Base-by-base conservation (phyloP, 352 stramenopile genomes). In the Thraustotheca clavata region DNA sequence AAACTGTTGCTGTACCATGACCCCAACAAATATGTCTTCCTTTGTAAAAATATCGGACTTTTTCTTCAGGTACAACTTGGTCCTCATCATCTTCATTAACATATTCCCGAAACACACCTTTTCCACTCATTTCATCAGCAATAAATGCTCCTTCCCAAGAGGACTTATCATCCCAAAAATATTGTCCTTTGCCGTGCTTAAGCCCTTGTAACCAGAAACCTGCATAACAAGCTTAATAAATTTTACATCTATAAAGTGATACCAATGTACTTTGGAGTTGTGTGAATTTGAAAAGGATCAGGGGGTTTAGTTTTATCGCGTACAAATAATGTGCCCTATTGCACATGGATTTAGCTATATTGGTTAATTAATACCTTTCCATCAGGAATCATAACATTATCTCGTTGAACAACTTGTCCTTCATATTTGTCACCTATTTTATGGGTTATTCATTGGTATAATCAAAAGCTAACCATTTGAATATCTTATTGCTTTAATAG, bases 1-100 rank as follows among this genome's bases (percentile, higher is more conserved):
- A 43, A 43, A 16, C 16, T 43, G 38, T 20, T 43, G 22, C 36
- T 34, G 5, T 22, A 62, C 55, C 55, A 27, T 86, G 71, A 14
- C 76, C 77, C 80, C 80, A 89, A 60, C 80, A 89, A 2, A 89
- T 71, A 50, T 89, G 80, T 29, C 79, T 69, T 7, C 80, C 83
- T 0, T 69, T 69, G 49, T 84, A 63, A 54, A 83, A 87, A 70
- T 83, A 89, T 9, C 80, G 80, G 40, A 80, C 67, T 31, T 62
- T 67, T 34, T 76, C 55, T 33, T 43, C 22, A 34, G 71, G 59
- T 6, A 40, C 48, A 4, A 40, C 20, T 3, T 14, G 31, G 32
- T 65, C 55, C 6, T 22, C 34, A 12, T 38, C 20, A n/a, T 46
- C 38, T 29, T 40, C 49, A 24, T 47, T 41, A 41, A 41, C 59